A percentile compares a stretch with the other conserved stretches of the same genome.
These are phyloP conservation scores for Penicillium sp. DNA, from an alignment of 2,329 filamentous ascomycete genomes.

Conservation along the genomic window DNA sequence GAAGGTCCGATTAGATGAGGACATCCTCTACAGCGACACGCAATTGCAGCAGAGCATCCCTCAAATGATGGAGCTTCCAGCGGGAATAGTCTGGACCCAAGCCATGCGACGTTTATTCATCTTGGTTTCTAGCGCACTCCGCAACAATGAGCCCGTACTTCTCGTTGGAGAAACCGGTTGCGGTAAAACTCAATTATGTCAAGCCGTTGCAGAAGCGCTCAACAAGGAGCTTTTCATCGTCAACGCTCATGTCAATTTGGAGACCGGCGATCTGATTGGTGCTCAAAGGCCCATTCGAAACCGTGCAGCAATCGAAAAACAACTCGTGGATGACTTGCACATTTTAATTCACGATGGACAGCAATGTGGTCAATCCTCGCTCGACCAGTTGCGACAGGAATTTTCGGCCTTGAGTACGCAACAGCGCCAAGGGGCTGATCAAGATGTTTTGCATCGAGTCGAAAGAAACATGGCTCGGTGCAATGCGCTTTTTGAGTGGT, in stretches of 20 bases:
- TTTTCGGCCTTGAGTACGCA: slow-evolving; percentile 53
- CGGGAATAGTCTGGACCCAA: slow-evolving; percentile 77
- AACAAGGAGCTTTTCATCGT: slow-evolving; percentile 74
- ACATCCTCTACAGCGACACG: slow-evolving; percentile 62
- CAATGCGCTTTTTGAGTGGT: slow-evolving; percentile 92
- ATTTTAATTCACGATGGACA: slow-evolving; percentile 36
- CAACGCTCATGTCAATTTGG: slow-evolving; percentile 96
- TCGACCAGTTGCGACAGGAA: slow-evolving; percentile 53
- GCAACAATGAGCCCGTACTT: slow-evolving; percentile 87
- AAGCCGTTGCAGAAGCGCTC: slow-evolving; percentile 78
- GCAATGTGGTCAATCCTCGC: slow-evolving; percentile 31
- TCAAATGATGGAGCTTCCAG: slow-evolving; percentile 32
- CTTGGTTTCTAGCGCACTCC: slow-evolving; percentile 77
- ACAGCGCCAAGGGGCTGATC: slow-evolving; percentile 45
- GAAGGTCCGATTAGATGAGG: slow-evolving; percentile 73
- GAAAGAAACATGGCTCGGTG: slow-evolving; percentile 54
- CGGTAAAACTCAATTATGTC: slow-evolving; percentile 94
- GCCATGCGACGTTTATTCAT: slow-evolving; percentile 90
- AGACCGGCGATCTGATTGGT: slow-evolving; percentile 94
- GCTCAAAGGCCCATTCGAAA: slow-evolving; percentile 90
- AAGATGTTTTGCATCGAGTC: slow-evolving; percentile 42
- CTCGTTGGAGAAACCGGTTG: slow-evolving; percentile 95
- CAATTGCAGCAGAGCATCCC: slow-evolving; percentile 53
- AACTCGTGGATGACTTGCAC: slow-evolving; percentile 58
- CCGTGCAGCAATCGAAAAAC: slow-evolving; percentile 63